Evolutionary conservation across 495 filamentous ascomycete genomes (phyloP), one percentile per base, ranked within the genome.

Genomic region (Penicillium egyptiacum): DNA sequence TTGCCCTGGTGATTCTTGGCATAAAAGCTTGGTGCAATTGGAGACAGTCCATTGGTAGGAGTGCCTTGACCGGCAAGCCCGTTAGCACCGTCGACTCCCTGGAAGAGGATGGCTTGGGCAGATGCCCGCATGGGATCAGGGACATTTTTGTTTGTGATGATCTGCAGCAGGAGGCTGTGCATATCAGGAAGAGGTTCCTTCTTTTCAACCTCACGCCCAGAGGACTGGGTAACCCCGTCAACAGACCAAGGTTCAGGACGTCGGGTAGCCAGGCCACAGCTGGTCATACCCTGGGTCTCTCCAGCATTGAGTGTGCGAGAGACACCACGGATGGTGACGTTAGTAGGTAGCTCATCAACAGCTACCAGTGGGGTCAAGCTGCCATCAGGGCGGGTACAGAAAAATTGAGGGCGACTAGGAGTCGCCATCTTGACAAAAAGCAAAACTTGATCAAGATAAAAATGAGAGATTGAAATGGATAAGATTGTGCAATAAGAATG

Each of bases 331-430:
- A 83, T 64, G 0, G 54, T 44, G 40, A 80, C 37, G 10, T 61
- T 55, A 6, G 70, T 42, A 0, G 84, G 84, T 5, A 90, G 68
- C 69, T 88, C 81, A 60, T 90, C 88, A 0, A 83, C 77, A 0
- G 86, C 82, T 35, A 90, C 71, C 11, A 92, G 75, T 0, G 85
- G 83, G 12, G 85, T 86, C 53, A 81, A 71, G 16, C 64, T 70
- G 47, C 85, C 85, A 57, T 84, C 75, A 16, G 79, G 77, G 31
- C 86, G 81, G 35, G 79, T 69, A 51, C 80, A 79, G 64, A 82
- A 86, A 67, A 52, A 51, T 33, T 41, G 43, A 37, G 31, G 47
- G 7, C 47, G 47, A 37, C 14, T 8, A 17, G 30, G 14, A 37
- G 47, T 25, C 19, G 47, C 30, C 47, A 50, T 50, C 9, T 25